phyloP scores from a whole-genome alignment of 2,329 filamentous ascomycete species.

The Trichoderma koningii region DNA sequence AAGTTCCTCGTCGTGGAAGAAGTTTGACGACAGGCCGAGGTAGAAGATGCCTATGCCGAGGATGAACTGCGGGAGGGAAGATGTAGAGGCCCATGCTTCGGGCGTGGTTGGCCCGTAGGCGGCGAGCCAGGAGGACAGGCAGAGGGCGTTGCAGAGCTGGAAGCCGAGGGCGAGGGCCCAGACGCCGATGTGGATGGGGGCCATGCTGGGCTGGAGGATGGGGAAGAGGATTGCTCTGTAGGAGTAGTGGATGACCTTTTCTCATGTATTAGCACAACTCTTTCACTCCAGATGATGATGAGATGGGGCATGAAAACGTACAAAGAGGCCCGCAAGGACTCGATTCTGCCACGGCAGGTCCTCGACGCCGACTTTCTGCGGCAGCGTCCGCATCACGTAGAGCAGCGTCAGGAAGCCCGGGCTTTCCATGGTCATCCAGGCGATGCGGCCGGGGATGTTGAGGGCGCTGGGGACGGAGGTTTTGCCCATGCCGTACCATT shows the following conservation, averaged over 20 bases:
- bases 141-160: constrained; percentile 78
- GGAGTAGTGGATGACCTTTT: constrained; percentile 76
- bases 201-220: constrained; percentile 86
- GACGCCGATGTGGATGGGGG: constrained; percentile 75
- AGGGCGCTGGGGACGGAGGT: constrained; percentile 73
- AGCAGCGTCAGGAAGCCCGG: constrained; percentile 75
- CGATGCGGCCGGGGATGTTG: constrained; percentile 86
- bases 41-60: constrained; percentile 75
- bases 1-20: constrained; percentile 86
- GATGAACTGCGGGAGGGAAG: constrained; percentile 51
- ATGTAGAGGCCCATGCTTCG: constrained; percentile 49
- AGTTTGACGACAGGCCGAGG: constrained; percentile 75
- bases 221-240: constrained; percentile 87
- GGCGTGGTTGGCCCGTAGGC: constrained; percentile 73
- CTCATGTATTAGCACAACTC: too few relatives aligned
- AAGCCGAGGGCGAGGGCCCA: constrained; percentile 67
- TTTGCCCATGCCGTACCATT: constrained; percentile 91
- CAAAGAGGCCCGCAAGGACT: constrained; percentile 70
- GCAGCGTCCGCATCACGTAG: constrained; percentile 75
- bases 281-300: too few relatives aligned
- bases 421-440: constrained; percentile 86
- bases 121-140: constrained; percentile 76
- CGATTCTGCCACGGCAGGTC: constrained; percentile 76
- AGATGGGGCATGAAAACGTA: constrained; percentile 37
- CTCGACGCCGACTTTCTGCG: constrained; percentile 56